Conservation (phyloP, 768 basidiomycete genomes). For the Boletales sp. region DNA sequence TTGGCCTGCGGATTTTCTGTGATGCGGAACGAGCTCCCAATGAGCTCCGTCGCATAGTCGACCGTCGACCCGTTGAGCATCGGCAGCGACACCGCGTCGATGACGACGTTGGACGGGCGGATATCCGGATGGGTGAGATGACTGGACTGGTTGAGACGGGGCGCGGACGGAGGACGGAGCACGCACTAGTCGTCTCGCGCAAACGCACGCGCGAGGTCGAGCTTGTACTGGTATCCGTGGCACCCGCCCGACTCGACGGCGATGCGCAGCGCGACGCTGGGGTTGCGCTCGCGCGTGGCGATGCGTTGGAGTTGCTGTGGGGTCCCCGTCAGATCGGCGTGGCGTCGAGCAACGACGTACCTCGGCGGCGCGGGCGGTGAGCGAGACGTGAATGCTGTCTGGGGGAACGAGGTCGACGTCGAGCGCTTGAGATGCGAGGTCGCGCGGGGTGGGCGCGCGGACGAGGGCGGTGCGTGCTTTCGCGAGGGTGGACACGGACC, state of each 20-base stretch:
- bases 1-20: constrained; percentile 87
- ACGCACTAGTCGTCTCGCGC: constrained; percentile 82
- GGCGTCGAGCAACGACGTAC: constrained; percentile 33
- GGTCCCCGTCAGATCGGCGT: neutral
- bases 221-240: constrained; percentile 95
- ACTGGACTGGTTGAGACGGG: constrained; percentile 31
- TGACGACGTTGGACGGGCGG: constrained; percentile 67
- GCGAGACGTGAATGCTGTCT: constrained; percentile 51
- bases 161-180: no score
- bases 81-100: constrained; percentile 79
- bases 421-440: constrained; percentile 56
- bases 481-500: no score
- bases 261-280: constrained; percentile 68
- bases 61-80: constrained; percentile 84
- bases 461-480: constrained; percentile 45
- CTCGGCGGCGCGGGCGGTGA: constrained; percentile 75
- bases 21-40: constrained; percentile 85
- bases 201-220: constrained; percentile 66
- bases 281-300: constrained; percentile 55
- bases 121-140: constrained; percentile 66
- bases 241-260: constrained; percentile 94
- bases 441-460: constrained; percentile 46
- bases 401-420: constrained; percentile 55
- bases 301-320: constrained; percentile 73
- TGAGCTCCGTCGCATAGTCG: constrained; percentile 90